A percentile compares a stretch with the other conserved stretches of the same genome.
These are phyloP conservation scores for Apium graveolens DNA, from an alignment of 129 eudicot genomes.

Conservation along the genomic window DNA sequence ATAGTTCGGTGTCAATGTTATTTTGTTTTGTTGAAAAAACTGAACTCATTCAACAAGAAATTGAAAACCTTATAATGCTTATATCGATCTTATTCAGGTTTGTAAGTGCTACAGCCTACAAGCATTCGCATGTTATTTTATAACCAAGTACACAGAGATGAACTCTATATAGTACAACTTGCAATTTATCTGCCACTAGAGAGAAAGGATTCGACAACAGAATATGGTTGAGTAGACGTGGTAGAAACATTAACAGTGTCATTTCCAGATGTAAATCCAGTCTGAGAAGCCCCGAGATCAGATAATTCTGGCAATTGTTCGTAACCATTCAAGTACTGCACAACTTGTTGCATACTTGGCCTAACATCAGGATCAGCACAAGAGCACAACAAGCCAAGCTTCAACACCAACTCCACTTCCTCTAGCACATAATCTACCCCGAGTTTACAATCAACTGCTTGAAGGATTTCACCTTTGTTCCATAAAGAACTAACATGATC, in stretches of 20 bases:
- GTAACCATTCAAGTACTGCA: conserved; percentile 20
- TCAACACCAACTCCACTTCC: conserved; percentile 38
- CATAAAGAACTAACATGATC: conserved; percentile 42
- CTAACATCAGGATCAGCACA: conserved; percentile 21
- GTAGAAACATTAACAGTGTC: background rate
- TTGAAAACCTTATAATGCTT: no score
- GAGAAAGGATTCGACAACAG: background rate
- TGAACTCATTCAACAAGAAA: no score
- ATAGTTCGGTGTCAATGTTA: no score
- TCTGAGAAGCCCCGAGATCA: background rate
- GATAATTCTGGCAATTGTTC: background rate
- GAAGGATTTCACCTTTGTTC: conserved; percentile 27
- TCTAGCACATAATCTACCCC: conserved; percentile 21
- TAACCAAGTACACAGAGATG: no score
- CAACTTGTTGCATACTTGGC: conserved; percentile 36
- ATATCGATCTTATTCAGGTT: no score
- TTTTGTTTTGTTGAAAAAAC: no score
- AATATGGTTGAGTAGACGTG: background rate
- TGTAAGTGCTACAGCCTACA: no score
- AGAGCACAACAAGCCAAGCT: conserved; percentile 51
- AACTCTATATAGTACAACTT: no score
- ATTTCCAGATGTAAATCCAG: background rate
- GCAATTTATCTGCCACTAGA: no score
- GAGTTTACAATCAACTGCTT: conserved; percentile 35
- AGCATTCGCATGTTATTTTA: no score